These are phyloP conservation scores for Arthrinium phaeospermum DNA, from an alignment of 2,329 filamentous ascomycete species.

Conservation along the genomic window DNA sequence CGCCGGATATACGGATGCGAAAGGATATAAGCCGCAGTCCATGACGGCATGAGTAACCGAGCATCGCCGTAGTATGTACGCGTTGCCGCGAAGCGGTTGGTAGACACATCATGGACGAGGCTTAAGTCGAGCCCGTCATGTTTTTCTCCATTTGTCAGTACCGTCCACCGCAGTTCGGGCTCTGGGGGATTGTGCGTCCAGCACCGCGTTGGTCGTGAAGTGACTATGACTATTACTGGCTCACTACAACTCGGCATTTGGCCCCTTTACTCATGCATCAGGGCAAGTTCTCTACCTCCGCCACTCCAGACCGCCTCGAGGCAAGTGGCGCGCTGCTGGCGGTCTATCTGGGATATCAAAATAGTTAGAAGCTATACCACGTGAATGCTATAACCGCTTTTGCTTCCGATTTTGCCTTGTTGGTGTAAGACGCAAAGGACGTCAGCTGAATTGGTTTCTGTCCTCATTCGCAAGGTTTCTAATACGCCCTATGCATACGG, in stretches of 20 bases:
- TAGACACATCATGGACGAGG: not conserved
- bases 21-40: not conserved
- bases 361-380: not conserved
- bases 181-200: not conserved
- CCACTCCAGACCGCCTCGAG: not conserved
- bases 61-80: not conserved
- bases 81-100: not conserved
- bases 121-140: not conserved
- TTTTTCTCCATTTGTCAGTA: not conserved
- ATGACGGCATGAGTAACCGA: not conserved
- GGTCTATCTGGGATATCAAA: not conserved
- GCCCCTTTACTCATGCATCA: not conserved
- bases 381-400: not conserved
- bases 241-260: not conserved
- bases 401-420: not conserved
- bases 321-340: not conserved
- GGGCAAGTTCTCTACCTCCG: not conserved
- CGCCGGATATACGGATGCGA: not conserved
- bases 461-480: not conserved
- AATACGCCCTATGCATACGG: not conserved
- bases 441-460: not conserved
- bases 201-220: not conserved
- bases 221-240: not conserved
- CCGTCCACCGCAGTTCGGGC: not conserved
- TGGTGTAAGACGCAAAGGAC: not conserved